A percentile compares a stretch with the other conserved stretches of the same genome.
Conservation (phyloP, 768 basidiomycete species). For the Fistulinella prunicolor region DNA sequence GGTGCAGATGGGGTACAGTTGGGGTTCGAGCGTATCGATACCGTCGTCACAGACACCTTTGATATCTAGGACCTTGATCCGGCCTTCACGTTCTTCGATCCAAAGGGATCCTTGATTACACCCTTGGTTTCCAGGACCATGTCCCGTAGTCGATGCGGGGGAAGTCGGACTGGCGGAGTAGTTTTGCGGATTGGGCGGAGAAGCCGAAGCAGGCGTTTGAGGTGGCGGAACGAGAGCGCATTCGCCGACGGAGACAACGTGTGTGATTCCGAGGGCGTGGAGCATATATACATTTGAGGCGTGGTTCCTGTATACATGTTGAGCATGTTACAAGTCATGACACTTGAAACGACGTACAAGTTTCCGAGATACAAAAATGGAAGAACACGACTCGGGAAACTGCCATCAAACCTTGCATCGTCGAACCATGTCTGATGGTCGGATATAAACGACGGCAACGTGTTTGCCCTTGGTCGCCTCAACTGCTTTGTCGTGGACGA, state of each 20-base stretch:
- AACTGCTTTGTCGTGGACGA: conserved; percentile 21
- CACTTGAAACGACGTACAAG: conserved; percentile 54
- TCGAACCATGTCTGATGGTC: conserved; percentile 95
- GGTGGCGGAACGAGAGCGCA: conserved; percentile 84
- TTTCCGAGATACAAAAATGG: conserved; percentile 95
- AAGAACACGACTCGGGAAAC: conserved; percentile 90
- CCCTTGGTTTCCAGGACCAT: conserved; percentile 54
- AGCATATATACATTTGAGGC: conserved; percentile 95
- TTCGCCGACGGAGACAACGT: conserved; percentile 96
- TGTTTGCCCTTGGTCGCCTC: conserved; percentile 65
- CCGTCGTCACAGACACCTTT: conserved; percentile 95
- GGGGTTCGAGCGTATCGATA: conserved; percentile 89
- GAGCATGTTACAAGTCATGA: not conserved
- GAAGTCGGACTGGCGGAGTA: conserved; percentile 6
- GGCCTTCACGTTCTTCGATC: conserved; percentile 83
- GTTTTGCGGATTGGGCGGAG: not conserved
- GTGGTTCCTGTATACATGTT: conserved; percentile 63
- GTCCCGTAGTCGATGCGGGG: conserved; percentile 38
- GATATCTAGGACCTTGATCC: conserved; percentile 89
- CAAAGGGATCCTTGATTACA: conserved; percentile 75
- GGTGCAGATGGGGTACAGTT: conserved; percentile 82
- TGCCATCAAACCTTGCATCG: conserved; percentile 89
- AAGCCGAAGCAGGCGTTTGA: conserved; percentile 28
- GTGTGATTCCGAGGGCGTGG: conserved; percentile 91
- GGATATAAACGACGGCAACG: conserved; percentile 59